Evolutionary conservation across 164 flowering plant genomes (phyloP), one percentile per base, ranked within the genome.

Genomic region (Sextonia rubra): DNA sequence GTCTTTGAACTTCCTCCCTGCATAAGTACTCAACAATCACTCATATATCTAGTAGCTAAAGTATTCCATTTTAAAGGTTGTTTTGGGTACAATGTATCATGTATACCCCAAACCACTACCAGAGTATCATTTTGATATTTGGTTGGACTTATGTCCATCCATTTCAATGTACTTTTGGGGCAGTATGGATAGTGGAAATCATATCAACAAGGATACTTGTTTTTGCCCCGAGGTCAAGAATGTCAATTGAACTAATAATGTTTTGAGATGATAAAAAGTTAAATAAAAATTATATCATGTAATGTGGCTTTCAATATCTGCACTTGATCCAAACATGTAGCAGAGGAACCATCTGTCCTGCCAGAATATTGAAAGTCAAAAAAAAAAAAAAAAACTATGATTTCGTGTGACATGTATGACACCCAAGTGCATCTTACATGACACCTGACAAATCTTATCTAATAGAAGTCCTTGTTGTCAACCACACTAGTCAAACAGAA

Each of bases 1-100:
- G 78, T 94, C 98, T 58, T 74, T 84, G 80, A 94, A 94, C 79
- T 79, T 91, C 77, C 82, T 91, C 72, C 94, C 97, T 94, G 89
- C 77, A 83, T 75, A 69, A 26, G 15, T 20, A 32, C 60, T 61
- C 37, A 70, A 47, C 64, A 64, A 27, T 64, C 67, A 64, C 27
- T 11, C 44, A 27, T 6, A 29, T 27, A 64, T 17, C 8, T n/a
- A 61, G 12, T 6, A 22, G 64, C 25, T 22, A 22, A 61, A 22
- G 44, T 17, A 7, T 22, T 24, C 9, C 23, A 22, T 61, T 23
- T 6, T 27, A 61, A 61, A 61, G 27, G 17, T 4, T 23, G 6
- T 61, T 6, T 61, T 25, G 4, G 27, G 24, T 3, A 25, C 15
- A 37, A 37, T 37, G 44, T 37, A 37, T 37, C 5, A 37, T 37